Evolutionary conservation across 2,329 filamentous ascomycete genomes (phyloP).

Genomic region (Epichloe uncinata): DNA sequence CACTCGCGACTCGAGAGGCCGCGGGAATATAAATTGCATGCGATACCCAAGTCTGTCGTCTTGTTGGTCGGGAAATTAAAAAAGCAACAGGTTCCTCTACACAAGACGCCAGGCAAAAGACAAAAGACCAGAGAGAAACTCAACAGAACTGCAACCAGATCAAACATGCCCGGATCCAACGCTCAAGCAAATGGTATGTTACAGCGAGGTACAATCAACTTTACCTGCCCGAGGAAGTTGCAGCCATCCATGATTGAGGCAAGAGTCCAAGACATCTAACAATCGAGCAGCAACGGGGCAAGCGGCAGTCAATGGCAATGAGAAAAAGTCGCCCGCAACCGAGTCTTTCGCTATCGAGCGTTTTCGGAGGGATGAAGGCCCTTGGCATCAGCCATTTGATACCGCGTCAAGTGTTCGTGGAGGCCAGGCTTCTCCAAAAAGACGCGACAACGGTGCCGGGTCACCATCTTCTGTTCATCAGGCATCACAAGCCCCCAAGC

Average conservation of each 20-base stretch:
- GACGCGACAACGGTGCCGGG: not conserved
- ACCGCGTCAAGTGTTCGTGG: not conserved
- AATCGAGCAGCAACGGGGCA: not conserved
- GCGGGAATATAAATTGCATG: not conserved
- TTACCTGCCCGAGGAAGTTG: not conserved
- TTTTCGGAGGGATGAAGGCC: slow-evolving; percentile 2
- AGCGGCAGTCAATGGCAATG: not conserved
- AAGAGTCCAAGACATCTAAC: not conserved
- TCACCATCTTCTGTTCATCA: not conserved
- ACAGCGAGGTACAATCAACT: not conserved
- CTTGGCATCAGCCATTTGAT: slow-evolving; percentile 2
- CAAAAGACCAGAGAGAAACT: not conserved
- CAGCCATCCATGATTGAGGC: not conserved
- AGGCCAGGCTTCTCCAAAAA: not conserved
- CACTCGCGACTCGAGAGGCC: not conserved
- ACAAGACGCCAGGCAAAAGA: not conserved
- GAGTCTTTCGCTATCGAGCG: slow-evolving; percentile 1
- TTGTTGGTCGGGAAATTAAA: not conserved
- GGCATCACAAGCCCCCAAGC: not conserved
- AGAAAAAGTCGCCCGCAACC: not conserved
- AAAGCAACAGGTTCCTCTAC: not conserved
- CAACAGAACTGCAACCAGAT: not conserved
- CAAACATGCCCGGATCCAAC: not conserved
- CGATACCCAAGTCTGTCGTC: not conserved
- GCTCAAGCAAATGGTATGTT: not conserved